Evolutionary conservation across 106 monocot genomes (phyloP), one percentile per base, ranked within the genome.

Genomic region (Platanthera guangdongensis): DNA sequence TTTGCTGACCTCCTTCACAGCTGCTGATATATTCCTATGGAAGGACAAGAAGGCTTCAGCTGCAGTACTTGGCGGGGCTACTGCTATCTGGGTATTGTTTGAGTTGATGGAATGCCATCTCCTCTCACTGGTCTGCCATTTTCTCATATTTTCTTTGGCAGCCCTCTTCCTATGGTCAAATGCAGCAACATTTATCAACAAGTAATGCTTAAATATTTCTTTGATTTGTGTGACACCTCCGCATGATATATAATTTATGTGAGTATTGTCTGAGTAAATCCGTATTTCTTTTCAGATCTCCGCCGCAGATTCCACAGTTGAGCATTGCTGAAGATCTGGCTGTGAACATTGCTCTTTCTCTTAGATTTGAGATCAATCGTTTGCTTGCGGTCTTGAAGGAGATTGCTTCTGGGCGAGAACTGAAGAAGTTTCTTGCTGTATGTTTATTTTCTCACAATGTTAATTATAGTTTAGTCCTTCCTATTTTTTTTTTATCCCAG

Each of bases 1-100:
- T 13, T n/a, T 85, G 55, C 80, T 52, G 1, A 52, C 14, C 52
- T 52, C 12, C 15, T 10, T 64, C 82, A 72, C 81, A 94, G 88
- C 88, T 81, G 88, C 88, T 76, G 93, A 90, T 78, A 76, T 90
- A 14, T 51, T 93, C 8, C 50, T 90, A 19, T 93, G 88, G 90
- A 90, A 80, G 82, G 80, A 90, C 84, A 93, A 86, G 82, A 93
- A 93, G 82, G 75, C 78, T 4, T 86, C 93, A 9, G 82, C 77
- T 48, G 86, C 76, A 52, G 80, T 86, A 0, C 82, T 93, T 25
- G 82, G 76, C 15, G 78, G 16, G 48, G 87, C 79, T 57, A 93
- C 93, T 9, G 82, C 81, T 9, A 57, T 93, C 59, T 93, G 90
- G 89, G 80, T 93, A 51, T 71, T 94, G 73, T 94, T 94, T 50